These are phyloP conservation scores for Hydnomerulius pinastri DNA, from an alignment of 768 basidiomycete genomes.

Conservation along the genomic window DNA sequence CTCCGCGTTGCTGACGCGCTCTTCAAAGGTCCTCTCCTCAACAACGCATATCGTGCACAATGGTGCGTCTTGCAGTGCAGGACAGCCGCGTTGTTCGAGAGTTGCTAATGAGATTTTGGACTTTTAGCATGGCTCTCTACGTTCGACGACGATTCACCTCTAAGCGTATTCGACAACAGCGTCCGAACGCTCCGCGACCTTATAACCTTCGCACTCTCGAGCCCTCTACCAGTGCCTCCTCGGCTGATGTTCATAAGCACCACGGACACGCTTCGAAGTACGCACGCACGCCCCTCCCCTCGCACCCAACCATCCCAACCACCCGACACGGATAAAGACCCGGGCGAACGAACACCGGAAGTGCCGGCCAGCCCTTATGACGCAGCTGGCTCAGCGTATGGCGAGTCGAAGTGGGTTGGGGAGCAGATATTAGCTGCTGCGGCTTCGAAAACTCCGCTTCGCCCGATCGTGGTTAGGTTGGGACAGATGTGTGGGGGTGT, in stretches of 20 bases:
- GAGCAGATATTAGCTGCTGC: constrained; percentile 24
- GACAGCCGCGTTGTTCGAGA: too few relatives aligned
- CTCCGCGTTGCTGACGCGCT: neutral
- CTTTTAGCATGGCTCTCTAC: constrained; percentile 18
- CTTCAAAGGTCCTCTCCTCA: constrained; percentile 18
- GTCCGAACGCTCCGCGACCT: constrained; percentile 29
- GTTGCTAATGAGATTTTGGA: too few relatives aligned
- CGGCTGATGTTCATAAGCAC: constrained; percentile 37
- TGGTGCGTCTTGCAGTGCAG: too few relatives aligned
- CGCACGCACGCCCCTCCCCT: neutral
- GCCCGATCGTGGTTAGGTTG: constrained; percentile 34
- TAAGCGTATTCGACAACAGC: constrained; percentile 11
- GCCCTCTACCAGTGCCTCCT: constrained; percentile 26
- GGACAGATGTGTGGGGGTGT: constrained; percentile 39
- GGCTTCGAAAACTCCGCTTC: constrained; percentile 18
- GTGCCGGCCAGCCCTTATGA: constrained; percentile 9
- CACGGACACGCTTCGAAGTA: constrained; percentile 10
- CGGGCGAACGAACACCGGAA: neutral
- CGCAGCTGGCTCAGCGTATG: constrained; percentile 10
- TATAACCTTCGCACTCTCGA: constrained; percentile 38
- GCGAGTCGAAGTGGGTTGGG: constrained; percentile 25
- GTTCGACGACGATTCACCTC: constrained; percentile 2
- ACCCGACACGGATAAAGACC: neutral
- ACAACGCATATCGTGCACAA: constrained; percentile 43
- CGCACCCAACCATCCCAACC: neutral